A percentile compares a stretch with the other conserved stretches of the same genome.
phyloP scores from a whole-genome alignment of 2,329 filamentous ascomycete genomes.

The Neocucurbitaria cava region DNA sequence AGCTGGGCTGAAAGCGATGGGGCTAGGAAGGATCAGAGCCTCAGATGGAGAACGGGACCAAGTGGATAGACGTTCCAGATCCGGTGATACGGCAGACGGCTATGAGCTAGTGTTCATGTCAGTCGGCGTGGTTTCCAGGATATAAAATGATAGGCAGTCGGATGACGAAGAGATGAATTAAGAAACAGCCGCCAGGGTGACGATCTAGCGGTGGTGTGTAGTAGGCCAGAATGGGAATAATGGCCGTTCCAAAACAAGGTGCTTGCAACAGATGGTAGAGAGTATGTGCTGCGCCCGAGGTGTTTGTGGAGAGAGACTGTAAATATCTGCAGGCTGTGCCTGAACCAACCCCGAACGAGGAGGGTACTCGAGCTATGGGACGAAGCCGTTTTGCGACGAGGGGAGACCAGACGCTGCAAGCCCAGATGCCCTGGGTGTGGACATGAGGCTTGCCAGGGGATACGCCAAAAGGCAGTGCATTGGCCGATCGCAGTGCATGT shows the following conservation, averaged over 20 bases:
- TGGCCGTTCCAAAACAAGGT: slow-evolving; percentile 44
- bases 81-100: slow-evolving; percentile 39
- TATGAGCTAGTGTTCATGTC: slow-evolving; percentile 42
- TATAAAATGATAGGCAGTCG: slow-evolving; percentile 37
- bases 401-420: slow-evolving; percentile 40
- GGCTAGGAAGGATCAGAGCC: slow-evolving; percentile 41
- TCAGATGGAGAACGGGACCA: slow-evolving; percentile 38
- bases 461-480: slow-evolving; percentile 36
- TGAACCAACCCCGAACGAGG: slow-evolving; percentile 37
- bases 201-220: slow-evolving; percentile 31
- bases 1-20: slow-evolving; percentile 30
- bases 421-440: slow-evolving; percentile 33
- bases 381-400: slow-evolving; percentile 12
- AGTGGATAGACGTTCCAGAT: slow-evolving; percentile 40
- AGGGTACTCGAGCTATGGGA: slow-evolving; percentile 26
- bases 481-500: slow-evolving; percentile 30
- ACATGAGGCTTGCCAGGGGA: slow-evolving; percentile 26
- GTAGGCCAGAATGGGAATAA: slow-evolving; percentile 34
- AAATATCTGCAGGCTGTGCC: slow-evolving; percentile 51
- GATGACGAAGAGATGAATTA: slow-evolving; percentile 38
- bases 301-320: slow-evolving; percentile 39
- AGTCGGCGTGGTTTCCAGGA: slow-evolving; percentile 35
- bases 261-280: slow-evolving; percentile 39
- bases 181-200: slow-evolving; percentile 35
- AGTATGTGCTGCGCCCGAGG: slow-evolving; percentile 39